Evolutionary conservation across 202 grass and related monocot genomes (phyloP), one percentile per base, ranked within the genome.

Genomic region (Panicum hallii): DNA sequence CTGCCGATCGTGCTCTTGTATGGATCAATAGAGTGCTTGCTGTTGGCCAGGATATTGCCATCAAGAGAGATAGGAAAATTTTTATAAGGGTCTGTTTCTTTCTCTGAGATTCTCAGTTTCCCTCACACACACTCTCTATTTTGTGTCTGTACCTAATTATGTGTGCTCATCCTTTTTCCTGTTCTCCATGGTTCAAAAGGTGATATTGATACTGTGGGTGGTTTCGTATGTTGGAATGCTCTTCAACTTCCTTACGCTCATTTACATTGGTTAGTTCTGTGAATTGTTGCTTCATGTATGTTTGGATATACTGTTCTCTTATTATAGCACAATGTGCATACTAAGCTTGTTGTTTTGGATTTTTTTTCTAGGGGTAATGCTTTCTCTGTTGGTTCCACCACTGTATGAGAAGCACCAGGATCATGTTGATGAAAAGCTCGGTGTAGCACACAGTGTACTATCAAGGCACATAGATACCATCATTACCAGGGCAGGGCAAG

Each of bases 201-300:
- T 92, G n/a, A 99, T 94, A 60, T 48, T 94, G 84, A 55, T 77
- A 84, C 68, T 97, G 74, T 99, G 90, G 97, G 63, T 88, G 75
- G 86, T 97, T 44, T 92, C 91, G 42, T 96, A 85, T 11, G 16
- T 97, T 88, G 97, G 97, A 63, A 94, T 88, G 87, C 61, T 91
- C 82, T 96, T 92, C 85, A 96, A 96, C 72, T 99, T 99, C 77
- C 85, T 97, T 69, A 99, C 93, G 11, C 91, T 99, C 64, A 83
- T 94, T 84, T 99, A 97, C 87, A 88, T 99, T 77, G 97, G 97
- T 99, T 78, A 90, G 91, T 92, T 82, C 46, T 87, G 10, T 50
- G 53, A 52, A 71, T 58, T 85, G 19, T 73, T 52, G 14, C 32
- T 77, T 56, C 43, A 57, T 54, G 63, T n/a, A 13, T 78, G 22